Percentiles rank a stretch among this genome's conserved stretches.
Evolutionary conservation across 164 flowering plant species (phyloP).

Genomic region (Annona squamosa): DNA sequence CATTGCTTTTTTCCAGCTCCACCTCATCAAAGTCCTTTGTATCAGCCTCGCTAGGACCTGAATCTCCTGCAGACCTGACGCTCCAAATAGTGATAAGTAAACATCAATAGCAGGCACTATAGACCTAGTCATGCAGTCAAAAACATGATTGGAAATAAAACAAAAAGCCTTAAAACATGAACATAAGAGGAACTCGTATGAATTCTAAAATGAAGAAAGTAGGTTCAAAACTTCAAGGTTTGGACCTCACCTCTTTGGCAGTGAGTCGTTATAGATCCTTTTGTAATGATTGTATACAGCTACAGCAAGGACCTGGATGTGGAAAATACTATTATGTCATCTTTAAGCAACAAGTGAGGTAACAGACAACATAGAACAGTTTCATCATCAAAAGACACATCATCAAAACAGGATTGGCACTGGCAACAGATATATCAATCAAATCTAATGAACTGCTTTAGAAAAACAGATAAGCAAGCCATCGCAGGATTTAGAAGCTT

Average conservation of each 20-base stretch:
- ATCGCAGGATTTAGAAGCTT: too few species aligned
- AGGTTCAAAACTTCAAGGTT: background rate
- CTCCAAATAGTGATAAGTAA: conserved; percentile 12
- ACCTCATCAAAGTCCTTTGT: conserved; percentile 52
- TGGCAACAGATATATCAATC: too few species aligned
- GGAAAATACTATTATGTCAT: conserved; percentile 3
- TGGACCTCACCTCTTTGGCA: conserved; percentile 34
- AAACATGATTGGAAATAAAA: conserved; percentile 2
- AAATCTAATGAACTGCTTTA: too few species aligned
- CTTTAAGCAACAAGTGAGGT: background rate
- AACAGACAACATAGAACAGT: too few species aligned
- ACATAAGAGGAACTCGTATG: background rate
- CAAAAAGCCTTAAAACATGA: background rate
- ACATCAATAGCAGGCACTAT: background rate
- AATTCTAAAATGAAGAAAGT: background rate
- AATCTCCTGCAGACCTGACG: conserved; percentile 55
- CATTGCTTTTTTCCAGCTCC: conserved; percentile 94
- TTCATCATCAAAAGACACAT: too few species aligned
- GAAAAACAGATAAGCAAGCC: too few species aligned
- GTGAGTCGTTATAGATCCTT: conserved; percentile 63
- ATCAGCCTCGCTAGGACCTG: conserved; percentile 26
- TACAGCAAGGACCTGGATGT: conserved; percentile 84
- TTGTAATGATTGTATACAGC: conserved; percentile 95
- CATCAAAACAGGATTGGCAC: too few species aligned
- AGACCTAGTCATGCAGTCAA: background rate